A percentile compares a stretch with the other conserved stretches of the same genome.
Conservation (phyloP, 768 basidiomycete genomes). For the Lactarius pseudohatsudake region DNA sequence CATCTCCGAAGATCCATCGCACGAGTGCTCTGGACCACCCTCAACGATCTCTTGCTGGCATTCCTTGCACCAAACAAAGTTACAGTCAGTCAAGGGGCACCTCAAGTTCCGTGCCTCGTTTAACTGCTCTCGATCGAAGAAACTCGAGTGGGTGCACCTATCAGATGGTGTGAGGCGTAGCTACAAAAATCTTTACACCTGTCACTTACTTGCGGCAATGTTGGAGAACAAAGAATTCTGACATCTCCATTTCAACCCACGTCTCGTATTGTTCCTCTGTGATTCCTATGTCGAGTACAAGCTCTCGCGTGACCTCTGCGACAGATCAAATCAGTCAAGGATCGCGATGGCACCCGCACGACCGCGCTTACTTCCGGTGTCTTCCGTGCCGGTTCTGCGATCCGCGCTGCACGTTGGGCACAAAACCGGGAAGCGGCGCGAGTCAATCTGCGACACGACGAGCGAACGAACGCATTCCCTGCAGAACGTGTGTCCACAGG, state of each 20-base stretch:
- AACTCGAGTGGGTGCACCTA: constrained; percentile 28
- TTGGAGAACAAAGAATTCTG: constrained; percentile 44
- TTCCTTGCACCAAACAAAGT: constrained; percentile 37
- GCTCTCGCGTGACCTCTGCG: constrained; percentile 16
- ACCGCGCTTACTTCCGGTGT: constrained; percentile 37
- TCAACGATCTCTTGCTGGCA: constrained; percentile 33
- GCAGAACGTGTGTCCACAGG: constrained; percentile 55
- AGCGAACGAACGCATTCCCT: constrained; percentile 49
- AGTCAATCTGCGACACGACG: constrained; percentile 48
- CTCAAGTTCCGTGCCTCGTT: constrained; percentile 29
- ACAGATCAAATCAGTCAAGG: background rate
- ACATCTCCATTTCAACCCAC: constrained; percentile 50
- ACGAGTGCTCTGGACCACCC: constrained; percentile 33
- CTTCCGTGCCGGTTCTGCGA: constrained; percentile 17
- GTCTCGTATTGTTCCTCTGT: constrained; percentile 41
- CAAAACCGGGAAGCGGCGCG: constrained; percentile 56
- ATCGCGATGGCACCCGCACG: no score
- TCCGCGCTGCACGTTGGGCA: constrained; percentile 57
- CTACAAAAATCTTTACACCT: no score
- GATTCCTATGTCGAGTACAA: constrained; percentile 49
- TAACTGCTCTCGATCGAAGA: constrained; percentile 34
- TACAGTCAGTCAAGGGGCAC: constrained; percentile 35
- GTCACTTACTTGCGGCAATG: constrained; percentile 51
- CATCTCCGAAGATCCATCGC: constrained; percentile 38
- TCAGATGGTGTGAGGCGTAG: background rate